Evolutionary conservation across 2,329 filamentous ascomycete species (phyloP).

Genomic region (Apiospora rasikravindrae): DNA sequence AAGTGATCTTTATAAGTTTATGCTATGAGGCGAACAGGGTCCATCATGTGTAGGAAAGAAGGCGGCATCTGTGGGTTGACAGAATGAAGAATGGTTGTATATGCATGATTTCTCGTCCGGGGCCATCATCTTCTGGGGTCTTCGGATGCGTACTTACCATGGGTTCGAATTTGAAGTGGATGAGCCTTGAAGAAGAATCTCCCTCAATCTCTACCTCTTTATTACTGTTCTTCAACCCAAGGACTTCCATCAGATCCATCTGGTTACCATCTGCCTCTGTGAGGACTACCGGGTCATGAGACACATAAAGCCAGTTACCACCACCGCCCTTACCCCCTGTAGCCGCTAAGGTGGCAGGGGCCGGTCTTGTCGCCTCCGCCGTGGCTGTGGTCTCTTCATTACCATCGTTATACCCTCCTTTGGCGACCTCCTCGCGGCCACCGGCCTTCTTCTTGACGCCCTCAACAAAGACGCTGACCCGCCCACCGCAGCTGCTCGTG

Average conservation of each 20-base stretch:
- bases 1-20: background rate
- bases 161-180: conserved; percentile 93
- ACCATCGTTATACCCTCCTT: conserved; percentile 26
- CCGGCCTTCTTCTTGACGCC: conserved; percentile 58
- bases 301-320: conserved; percentile 85
- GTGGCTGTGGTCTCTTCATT: conserved; percentile 26
- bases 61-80: no score
- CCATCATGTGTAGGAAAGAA: background rate
- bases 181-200: conserved; percentile 38
- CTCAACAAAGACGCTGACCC: conserved; percentile 87
- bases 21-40: background rate
- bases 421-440: conserved; percentile 6
- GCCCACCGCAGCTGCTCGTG: conserved; percentile 89
- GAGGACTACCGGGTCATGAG: conserved; percentile 70
- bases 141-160: conserved; percentile 71
- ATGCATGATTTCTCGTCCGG: no score
- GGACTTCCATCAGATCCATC: conserved; percentile 29
- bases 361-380: conserved; percentile 24
- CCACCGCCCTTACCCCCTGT: conserved; percentile 86
- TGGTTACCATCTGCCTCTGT: conserved; percentile 26
- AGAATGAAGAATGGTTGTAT: no score
- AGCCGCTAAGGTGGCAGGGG: conserved; percentile 54
- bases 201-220: conserved; percentile 20
- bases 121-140: background rate
- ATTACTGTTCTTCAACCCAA: conserved; percentile 36